These are phyloP conservation scores for Malus sieversii DNA, from an alignment of 306 rosid genomes.

Conservation along the genomic window DNA sequence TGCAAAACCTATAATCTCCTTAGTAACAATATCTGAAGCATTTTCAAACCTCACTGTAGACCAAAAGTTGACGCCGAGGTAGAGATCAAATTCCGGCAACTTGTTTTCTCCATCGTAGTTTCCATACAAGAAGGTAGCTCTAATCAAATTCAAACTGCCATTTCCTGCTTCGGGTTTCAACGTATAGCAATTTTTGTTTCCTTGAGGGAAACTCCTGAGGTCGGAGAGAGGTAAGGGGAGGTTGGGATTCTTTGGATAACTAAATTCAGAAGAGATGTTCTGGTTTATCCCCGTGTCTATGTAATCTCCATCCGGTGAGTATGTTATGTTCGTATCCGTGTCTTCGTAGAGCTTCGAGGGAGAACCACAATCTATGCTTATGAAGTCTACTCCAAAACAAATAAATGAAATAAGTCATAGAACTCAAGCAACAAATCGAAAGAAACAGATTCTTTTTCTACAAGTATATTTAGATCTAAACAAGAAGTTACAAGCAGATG, in stretches of 20 bases:
- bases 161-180: slow-evolving; percentile 16
- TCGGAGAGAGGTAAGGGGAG: slow-evolving; percentile 48
- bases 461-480: not conserved
- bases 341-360: slow-evolving; percentile 39
- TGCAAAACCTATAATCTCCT: slow-evolving; percentile 38
- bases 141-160: slow-evolving; percentile 31
- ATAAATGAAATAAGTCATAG: not conserved
- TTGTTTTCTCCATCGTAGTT: slow-evolving; percentile 52
- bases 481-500: not conserved
- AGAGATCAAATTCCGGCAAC: slow-evolving; percentile 55
- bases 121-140: slow-evolving; percentile 64
- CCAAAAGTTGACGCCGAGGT: slow-evolving; percentile 51
- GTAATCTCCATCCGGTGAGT: slow-evolving; percentile 32
- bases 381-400: slow-evolving; percentile 28
- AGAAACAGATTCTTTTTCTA: not conserved
- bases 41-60: slow-evolving; percentile 35
- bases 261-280: slow-evolving; percentile 42
- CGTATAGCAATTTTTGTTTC: slow-evolving; percentile 44
- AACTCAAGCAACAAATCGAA: not conserved
- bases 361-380: slow-evolving; percentile 67
- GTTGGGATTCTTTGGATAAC: slow-evolving; percentile 37
- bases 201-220: slow-evolving; percentile 52
- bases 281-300: slow-evolving; percentile 38
- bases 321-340: slow-evolving; percentile 22
- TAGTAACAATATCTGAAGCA: slow-evolving; percentile 34